phyloP scores from a whole-genome alignment of 2,329 filamentous ascomycete species.

The Albifimbria verrucaria region DNA sequence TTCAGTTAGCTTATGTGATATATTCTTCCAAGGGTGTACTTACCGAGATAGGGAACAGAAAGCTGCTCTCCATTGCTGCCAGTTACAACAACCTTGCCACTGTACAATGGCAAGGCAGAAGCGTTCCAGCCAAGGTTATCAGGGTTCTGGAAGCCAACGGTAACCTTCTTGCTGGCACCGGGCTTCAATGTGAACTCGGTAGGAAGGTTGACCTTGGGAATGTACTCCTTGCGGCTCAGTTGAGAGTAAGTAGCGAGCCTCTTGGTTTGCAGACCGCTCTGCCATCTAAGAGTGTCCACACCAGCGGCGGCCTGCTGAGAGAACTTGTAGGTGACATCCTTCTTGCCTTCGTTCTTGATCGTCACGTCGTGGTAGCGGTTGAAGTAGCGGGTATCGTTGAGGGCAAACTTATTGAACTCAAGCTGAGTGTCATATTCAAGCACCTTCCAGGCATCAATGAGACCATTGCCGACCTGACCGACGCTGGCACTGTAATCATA shows the following conservation, averaged over 20 bases:
- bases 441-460: conserved; percentile 43
- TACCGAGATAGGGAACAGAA: conserved; percentile 23
- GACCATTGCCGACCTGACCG: conserved; percentile 35
- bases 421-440: conserved; percentile 36
- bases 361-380: conserved; percentile 12
- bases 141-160: not conserved
- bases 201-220: conserved; percentile 10
- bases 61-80: conserved; percentile 26
- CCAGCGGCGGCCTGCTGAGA: conserved; percentile 25
- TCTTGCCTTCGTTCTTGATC: conserved; percentile 35
- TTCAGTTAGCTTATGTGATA: too few species aligned
- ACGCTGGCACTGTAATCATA: conserved; percentile 26
- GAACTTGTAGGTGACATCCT: conserved; percentile 31
- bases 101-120: conserved; percentile 26
- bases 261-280: not conserved
- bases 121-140: not conserved
- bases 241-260: not conserved
- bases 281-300: conserved; percentile 26
- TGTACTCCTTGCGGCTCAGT: conserved; percentile 3
- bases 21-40: not conserved
- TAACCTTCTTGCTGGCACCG: not conserved
- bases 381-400: conserved; percentile 42
- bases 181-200: not conserved
- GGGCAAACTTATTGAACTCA: conserved; percentile 34
- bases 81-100: conserved; percentile 28